Percentiles rank a stretch among this genome's conserved stretches.
Conservation (phyloP, 495 filamentous ascomycete genomes). For the Aspergillus coremiiformis region DNA sequence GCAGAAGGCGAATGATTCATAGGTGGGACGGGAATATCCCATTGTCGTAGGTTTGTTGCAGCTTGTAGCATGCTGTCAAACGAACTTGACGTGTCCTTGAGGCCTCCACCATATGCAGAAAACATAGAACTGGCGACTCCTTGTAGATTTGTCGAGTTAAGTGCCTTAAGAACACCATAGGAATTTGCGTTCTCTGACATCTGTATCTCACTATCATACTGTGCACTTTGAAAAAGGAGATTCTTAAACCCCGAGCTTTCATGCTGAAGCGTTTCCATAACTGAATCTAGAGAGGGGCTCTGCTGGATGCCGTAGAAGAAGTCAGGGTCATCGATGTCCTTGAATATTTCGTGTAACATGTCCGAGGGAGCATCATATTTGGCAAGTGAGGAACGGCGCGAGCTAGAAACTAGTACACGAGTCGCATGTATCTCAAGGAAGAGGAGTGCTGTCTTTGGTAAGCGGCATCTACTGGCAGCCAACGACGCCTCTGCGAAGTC, state of each 20-base stretch:
- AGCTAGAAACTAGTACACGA: slow-evolving; percentile 43
- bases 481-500: slow-evolving; percentile 64
- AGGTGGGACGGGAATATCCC: slow-evolving; percentile 76
- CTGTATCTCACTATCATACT: slow-evolving; percentile 75
- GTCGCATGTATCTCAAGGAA: slow-evolving; percentile 69
- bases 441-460: slow-evolving; percentile 79
- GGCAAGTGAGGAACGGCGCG: slow-evolving; percentile 59
- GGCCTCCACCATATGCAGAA: slow-evolving; percentile 15
- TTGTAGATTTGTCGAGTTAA: slow-evolving; percentile 41
- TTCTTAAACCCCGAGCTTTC: slow-evolving; percentile 84
- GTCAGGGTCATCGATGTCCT: slow-evolving; percentile 89
- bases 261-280: slow-evolving; percentile 81
- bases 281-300: slow-evolving; percentile 61
- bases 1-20: slow-evolving; percentile 53
- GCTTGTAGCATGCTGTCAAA: slow-evolving; percentile 66
- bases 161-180: slow-evolving; percentile 36
- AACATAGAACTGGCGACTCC: slow-evolving; percentile 43
- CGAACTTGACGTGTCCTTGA: slow-evolving; percentile 31
- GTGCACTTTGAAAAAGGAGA: slow-evolving; percentile 84
- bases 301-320: slow-evolving; percentile 92
- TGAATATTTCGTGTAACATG: slow-evolving; percentile 72
- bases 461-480: slow-evolving; percentile 72
- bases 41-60: slow-evolving; percentile 83
- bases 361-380: slow-evolving; percentile 54
- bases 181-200: slow-evolving; percentile 44